Evolutionary conservation across 2,329 filamentous ascomycete genomes (phyloP).

Genomic region (Fusarium sp.): DNA sequence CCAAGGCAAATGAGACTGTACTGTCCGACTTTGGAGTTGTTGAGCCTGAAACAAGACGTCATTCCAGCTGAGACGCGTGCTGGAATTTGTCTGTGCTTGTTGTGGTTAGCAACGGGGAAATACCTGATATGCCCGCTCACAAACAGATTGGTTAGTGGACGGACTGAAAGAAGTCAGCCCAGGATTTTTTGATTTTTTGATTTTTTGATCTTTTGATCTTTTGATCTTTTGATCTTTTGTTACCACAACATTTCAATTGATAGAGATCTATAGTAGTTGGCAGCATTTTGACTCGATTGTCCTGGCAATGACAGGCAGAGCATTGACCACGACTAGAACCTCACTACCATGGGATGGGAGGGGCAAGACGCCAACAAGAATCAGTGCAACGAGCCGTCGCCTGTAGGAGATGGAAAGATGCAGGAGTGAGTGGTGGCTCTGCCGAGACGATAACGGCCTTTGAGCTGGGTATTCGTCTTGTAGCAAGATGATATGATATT

Average conservation of each 20-base stretch:
- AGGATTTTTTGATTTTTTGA: too few relatives aligned
- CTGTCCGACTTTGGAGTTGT: conserved; percentile 17
- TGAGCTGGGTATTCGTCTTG: too few relatives aligned
- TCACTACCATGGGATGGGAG: conserved; percentile 1
- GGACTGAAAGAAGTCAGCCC: background rate
- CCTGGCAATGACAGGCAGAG: too few relatives aligned
- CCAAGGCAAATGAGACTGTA: conserved; percentile 27
- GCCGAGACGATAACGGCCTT: too few relatives aligned
- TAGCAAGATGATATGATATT: too few relatives aligned
- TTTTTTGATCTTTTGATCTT: too few relatives aligned
- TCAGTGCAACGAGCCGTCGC: conserved; percentile 9
- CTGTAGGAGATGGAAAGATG: too few relatives aligned
- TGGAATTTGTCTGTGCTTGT: conserved; percentile 23
- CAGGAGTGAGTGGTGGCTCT: too few relatives aligned
- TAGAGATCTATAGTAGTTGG: too few relatives aligned
- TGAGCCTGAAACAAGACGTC: conserved; percentile 38
- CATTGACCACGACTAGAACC: too few relatives aligned
- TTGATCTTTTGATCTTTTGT: background rate
- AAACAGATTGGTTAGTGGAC: background rate
- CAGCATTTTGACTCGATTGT: too few relatives aligned
- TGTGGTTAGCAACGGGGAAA: conserved; percentile 28
- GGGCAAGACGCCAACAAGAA: conserved; percentile 7
- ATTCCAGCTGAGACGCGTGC: conserved; percentile 12
- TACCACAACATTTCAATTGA: background rate
- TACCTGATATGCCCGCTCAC: conserved; percentile 12